These are phyloP conservation scores for Closterium sp. DNA, from an alignment of 139 green algal genomes.

Conservation along the genomic window DNA sequence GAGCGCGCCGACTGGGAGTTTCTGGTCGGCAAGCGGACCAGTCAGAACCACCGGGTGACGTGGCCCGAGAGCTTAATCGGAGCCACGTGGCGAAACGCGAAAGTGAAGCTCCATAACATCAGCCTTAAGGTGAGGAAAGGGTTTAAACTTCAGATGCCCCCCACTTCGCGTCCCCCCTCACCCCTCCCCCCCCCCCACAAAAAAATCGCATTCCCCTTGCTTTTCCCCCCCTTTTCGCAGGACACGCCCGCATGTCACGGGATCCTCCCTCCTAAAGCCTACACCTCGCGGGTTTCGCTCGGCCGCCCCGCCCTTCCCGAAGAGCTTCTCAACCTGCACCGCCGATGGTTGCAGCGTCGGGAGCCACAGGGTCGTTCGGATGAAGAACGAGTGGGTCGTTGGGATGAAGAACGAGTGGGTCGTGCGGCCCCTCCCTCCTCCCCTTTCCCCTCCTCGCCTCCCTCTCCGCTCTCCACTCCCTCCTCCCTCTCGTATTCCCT, in stretches of 20 bases:
- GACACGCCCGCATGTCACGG: not conserved
- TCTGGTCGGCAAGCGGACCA: not conserved
- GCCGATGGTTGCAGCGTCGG: not conserved
- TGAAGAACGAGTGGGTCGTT: not conserved
- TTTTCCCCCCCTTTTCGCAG: not conserved
- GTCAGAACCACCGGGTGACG: not conserved
- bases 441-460: not conserved
- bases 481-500: not conserved
- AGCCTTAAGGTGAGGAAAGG: not conserved
- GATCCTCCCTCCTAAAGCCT: not conserved
- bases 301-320: not conserved
- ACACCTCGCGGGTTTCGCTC: not conserved
- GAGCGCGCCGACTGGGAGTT: not conserved
- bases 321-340: not conserved
- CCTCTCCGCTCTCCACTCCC: too few relatives aligned
- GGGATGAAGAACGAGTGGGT: not conserved
- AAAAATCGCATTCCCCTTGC: too few relatives aligned
- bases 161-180: not conserved
- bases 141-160: too few relatives aligned
- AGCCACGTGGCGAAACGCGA: not conserved
- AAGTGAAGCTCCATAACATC: not conserved
- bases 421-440: not conserved
- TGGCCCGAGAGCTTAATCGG: not conserved
- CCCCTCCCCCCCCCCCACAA: too few relatives aligned
- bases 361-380: not conserved